Conservation (phyloP, 495 filamentous ascomycete species). For the Oidiodendron maius region DNA sequence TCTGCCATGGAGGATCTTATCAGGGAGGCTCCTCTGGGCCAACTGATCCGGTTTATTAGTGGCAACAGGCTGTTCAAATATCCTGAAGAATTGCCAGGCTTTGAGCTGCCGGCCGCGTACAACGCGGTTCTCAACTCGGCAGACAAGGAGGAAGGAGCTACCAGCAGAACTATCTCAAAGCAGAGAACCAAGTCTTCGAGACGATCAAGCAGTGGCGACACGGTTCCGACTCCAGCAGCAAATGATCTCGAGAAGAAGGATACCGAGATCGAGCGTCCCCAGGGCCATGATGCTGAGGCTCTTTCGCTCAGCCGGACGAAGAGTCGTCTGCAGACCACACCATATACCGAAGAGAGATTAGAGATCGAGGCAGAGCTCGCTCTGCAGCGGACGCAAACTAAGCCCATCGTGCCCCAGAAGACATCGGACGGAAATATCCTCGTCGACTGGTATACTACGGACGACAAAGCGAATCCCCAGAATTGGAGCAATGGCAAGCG, state of each 20-base stretch:
- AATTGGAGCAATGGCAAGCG: constrained; percentile 51
- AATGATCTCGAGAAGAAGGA: constrained; percentile 14
- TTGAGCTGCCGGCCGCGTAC: constrained; percentile 44
- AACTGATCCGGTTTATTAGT: constrained; percentile 44
- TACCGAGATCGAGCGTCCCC: constrained; percentile 34
- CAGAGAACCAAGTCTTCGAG: constrained; percentile 6
- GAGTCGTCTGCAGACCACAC: constrained; percentile 26
- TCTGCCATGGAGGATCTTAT: constrained; percentile 27
- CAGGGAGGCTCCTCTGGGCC: constrained; percentile 48
- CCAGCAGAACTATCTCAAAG: background rate
- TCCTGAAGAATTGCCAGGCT: constrained; percentile 46
- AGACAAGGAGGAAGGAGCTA: background rate
- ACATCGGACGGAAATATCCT: constrained; percentile 43
- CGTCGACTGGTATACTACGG: constrained; percentile 50
- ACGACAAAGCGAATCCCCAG: constrained; percentile 36
- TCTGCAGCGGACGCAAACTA: constrained; percentile 37
- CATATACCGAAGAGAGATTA: constrained; percentile 33
- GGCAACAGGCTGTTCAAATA: constrained; percentile 45
- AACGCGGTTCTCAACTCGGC: constrained; percentile 26
- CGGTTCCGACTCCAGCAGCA: background rate
- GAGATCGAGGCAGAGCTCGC: constrained; percentile 36
- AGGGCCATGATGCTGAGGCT: constrained; percentile 51
- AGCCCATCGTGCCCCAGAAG: constrained; percentile 38
- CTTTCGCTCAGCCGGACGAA: constrained; percentile 30
- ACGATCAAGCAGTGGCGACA: background rate